Base-by-base conservation (phyloP, 108 stramenopile species). In the Parietichytrium sp. region DNA sequence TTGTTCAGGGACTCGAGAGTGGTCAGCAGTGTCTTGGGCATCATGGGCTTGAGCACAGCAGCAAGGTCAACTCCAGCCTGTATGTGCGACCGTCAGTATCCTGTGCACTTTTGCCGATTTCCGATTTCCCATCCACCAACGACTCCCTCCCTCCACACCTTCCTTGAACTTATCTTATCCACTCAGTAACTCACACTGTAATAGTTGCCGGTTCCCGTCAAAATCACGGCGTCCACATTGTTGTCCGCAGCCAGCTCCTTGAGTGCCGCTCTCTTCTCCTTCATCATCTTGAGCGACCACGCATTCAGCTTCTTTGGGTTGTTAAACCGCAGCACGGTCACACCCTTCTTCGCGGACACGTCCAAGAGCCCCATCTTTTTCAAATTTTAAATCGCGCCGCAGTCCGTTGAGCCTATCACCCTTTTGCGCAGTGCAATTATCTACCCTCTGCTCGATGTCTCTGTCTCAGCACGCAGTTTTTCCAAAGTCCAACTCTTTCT, bases 191-290 rank as follows among this genome's bases (percentile, higher is more conserved):
- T n/a, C n/a, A n/a, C 61, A 12, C 85, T 82, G 72, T 89, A 92
- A 51, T 85, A 90, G 1, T 83, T 47, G 18, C 91, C 91, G 2
- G 80, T 55, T 20, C 91, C 91, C 3, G 91, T 90, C 52, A 90
- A 78, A 25, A 90, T 87, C 20, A 90, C 27, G 13, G 83, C 88
- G 2, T 81, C 47, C 2, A 90, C 78, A 8, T 86, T 49, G 12
- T 54, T 38, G 86, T 92, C 89, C 29, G n/a, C 50, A 2, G 85
- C 79, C 4, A 83, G 80, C 33, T 54, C 36, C 3, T 79, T 48
- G 49, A 92, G 31, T 23, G 88, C 55, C 30, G 15, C 61, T 33
- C 61, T n/a, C 20, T 72, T 36, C 38, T 33, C 61, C 42, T 72
- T 72, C 61, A 72, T 72, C 61, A 72, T 72, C 16, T 33, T 45